Evolutionary conservation across 176 grass and related monocot species (phyloP), one percentile per base, ranked within the genome.

Genomic region (Tillandsia fasciculata): DNA sequence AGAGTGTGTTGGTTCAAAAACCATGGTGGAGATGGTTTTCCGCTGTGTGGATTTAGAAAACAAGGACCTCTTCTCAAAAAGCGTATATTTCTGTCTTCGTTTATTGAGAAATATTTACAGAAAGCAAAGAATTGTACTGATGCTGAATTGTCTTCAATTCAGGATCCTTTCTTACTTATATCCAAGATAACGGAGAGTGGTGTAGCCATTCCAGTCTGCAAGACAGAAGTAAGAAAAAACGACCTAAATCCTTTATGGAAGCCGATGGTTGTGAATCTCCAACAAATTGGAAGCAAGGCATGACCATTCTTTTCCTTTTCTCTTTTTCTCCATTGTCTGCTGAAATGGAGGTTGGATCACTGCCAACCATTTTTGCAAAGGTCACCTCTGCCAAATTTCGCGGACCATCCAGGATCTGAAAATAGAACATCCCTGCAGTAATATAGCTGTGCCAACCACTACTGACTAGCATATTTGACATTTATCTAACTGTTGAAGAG

Each of bases 211-310:
- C 89, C 94, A 86, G 84, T 99, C 86, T 99, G 82, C 69, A 99
- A 90, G 87, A 99, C 94, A 68, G 94, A 99, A 93, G 94, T 99
- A 78, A 99, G 80, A 80, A 99, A 93, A 83, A 99, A 99, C 69
- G 89, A 99, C 69, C 89, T 90, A 33, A 93, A 90, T 84, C 94
- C 94, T 79, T 93, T 70, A 63, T 99, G 89, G 89, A 99, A 85
- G 70, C 84, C 94, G 59, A 78, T 88, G 48, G 76, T 82, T 69
- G 69, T 99, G 81, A 99, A 86, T 86, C 89, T 99, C 72, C 90
- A 99, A 83, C 94, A 99, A 86, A 85, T 87, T 78, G 79, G 90
- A 79, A 99, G 89, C 83, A 82, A 90, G 82, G 94, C 88, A 84
- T 80, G 88, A 74, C 56, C 26, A 70, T 71, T 71, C 57, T 74